These are phyloP conservation scores for Cyclotella distinguenda DNA, from an alignment of 108 stramenopile species.

Conservation along the genomic window DNA sequence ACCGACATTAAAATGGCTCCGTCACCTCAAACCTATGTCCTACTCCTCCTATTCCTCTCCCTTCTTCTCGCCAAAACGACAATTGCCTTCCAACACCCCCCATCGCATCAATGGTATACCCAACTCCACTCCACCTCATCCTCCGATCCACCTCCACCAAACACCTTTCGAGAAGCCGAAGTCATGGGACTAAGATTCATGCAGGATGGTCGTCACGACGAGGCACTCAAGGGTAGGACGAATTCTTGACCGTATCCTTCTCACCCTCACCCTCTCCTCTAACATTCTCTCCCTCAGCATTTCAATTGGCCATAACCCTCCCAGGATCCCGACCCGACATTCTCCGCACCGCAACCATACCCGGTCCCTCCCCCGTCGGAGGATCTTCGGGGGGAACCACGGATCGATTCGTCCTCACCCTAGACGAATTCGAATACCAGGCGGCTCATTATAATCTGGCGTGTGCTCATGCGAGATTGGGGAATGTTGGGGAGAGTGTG, in stretches of 20 bases:
- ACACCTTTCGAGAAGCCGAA: constrained; percentile 80
- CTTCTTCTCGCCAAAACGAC: constrained; percentile 5
- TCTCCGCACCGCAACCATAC: constrained; percentile 55
- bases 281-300: constrained; percentile 40
- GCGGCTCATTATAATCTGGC: constrained; percentile 87
- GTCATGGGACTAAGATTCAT: constrained; percentile 71
- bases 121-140: too few species aligned
- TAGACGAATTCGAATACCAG: constrained; percentile 84
- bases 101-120: constrained; percentile 3
- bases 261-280: not conserved
- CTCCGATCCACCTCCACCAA: constrained; percentile 25
- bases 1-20: not conserved
- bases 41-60: not conserved
- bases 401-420: constrained; percentile 40
- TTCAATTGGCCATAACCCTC: constrained; percentile 73
- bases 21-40: not conserved
- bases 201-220: constrained; percentile 76
- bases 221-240: constrained; percentile 65
- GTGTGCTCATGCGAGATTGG: constrained; percentile 68
- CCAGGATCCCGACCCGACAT: constrained; percentile 73
- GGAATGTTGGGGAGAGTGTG: constrained; percentile 59
- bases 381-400: constrained; percentile 68
- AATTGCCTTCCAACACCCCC: constrained; percentile 22
- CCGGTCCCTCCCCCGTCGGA: constrained; percentile 82
- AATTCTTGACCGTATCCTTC: constrained; percentile 1